Conservation (phyloP, 2,329 filamentous ascomycete species). For the Pyrenochaeta sp. region DNA sequence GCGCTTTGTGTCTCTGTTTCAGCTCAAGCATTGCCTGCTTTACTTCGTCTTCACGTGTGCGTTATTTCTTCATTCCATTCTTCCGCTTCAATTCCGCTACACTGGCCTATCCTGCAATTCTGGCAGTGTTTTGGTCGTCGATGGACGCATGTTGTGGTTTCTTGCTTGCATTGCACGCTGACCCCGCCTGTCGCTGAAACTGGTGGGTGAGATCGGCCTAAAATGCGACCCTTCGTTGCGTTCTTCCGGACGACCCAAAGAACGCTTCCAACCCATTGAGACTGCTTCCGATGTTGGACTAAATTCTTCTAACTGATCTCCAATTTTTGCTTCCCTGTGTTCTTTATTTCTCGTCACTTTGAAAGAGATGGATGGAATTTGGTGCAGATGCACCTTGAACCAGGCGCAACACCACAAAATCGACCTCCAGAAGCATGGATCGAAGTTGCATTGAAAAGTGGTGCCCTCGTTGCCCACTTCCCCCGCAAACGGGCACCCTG, state of each 20-base stretch:
- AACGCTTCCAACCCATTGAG: neutral
- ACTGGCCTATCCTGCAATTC: neutral
- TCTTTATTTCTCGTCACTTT: neutral
- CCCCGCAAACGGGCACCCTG: slow-evolving; percentile 5
- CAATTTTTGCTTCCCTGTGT: neutral
- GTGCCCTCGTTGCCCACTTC: neutral
- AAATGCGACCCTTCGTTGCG: slow-evolving; percentile 3
- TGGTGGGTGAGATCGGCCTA: slow-evolving; percentile 5
- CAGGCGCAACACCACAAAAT: slow-evolving; percentile 3
- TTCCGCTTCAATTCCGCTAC: neutral
- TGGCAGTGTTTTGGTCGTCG: neutral
- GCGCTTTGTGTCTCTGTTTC: too few species aligned
- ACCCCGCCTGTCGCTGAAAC: slow-evolving; percentile 2
- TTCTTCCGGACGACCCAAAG: neutral
- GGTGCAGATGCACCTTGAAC: neutral
- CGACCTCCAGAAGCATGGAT: neutral
- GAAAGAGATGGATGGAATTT: slow-evolving; percentile 9
- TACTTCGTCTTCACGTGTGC: neutral
- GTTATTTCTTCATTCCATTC: neutral
- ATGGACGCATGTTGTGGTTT: neutral
- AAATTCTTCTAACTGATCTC: neutral
- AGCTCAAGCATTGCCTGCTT: too few species aligned
- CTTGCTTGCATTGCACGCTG: slow-evolving; percentile 1
- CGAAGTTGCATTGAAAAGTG: neutral
- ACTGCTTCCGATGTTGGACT: neutral